A percentile compares a stretch with the other conserved stretches of the same genome.
These are phyloP conservation scores for Cyphellophora europaea DNA, from an alignment of 2,329 filamentous ascomycete genomes.

Conservation along the genomic window DNA sequence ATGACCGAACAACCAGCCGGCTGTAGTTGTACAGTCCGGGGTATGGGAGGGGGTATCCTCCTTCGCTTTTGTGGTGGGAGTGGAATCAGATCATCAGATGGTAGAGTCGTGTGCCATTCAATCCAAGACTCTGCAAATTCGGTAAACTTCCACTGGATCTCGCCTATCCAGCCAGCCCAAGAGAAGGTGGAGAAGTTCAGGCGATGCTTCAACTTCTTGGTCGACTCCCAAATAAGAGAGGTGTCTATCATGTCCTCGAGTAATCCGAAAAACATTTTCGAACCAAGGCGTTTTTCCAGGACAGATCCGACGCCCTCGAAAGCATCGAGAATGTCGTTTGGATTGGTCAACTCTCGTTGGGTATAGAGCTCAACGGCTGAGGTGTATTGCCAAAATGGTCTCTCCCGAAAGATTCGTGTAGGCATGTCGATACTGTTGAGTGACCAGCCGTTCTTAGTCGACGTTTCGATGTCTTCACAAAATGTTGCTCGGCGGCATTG, in stretches of 20 bases:
- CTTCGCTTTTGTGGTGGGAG: constrained; percentile 13
- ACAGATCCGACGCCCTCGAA: constrained; percentile 18
- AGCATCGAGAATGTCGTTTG: constrained; percentile 16
- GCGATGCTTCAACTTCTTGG: constrained; percentile 14
- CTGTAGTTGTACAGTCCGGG: background rate
- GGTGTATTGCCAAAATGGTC: constrained; percentile 19
- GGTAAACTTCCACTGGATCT: constrained; percentile 20
- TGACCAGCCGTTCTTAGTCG: constrained; percentile 16
- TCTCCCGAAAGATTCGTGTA: constrained; percentile 18
- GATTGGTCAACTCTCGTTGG: constrained; percentile 18
- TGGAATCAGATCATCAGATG: constrained; percentile 3
- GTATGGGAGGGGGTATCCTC: constrained; percentile 14
- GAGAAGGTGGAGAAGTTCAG: constrained; percentile 17
- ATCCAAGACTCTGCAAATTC: constrained; percentile 18
- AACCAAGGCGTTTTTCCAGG: constrained; percentile 16
- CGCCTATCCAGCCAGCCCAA: constrained; percentile 19
- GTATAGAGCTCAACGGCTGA: constrained; percentile 20
- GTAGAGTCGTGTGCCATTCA: constrained; percentile 14
- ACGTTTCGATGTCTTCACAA: constrained; percentile 19
- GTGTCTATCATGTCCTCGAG: constrained; percentile 18
- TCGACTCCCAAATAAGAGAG: constrained; percentile 19
- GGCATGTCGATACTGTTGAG: constrained; percentile 20
- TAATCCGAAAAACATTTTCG: constrained; percentile 15
- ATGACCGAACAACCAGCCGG: constrained; percentile 1
- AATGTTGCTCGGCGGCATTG: constrained; percentile 19